phyloP scores from a whole-genome alignment of 345 rosid genomes.

The Linum trigynum region DNA sequence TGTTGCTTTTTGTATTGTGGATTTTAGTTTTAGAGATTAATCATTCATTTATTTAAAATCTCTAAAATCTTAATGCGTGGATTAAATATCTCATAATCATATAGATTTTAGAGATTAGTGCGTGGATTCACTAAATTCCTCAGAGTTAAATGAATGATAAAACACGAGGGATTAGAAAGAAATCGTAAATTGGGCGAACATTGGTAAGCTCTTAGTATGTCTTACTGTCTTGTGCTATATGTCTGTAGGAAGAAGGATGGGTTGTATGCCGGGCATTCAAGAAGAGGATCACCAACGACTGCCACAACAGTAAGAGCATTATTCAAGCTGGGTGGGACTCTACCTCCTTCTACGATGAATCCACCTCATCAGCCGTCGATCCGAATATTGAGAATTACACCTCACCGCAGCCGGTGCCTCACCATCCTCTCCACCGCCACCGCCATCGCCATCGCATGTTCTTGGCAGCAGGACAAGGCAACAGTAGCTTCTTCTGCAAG shows the following conservation, averaged over 20 bases:
- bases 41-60: too few species aligned
- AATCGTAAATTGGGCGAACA: background rate
- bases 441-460: background rate
- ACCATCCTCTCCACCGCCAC: background rate
- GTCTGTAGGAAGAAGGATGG: conserved; percentile 92
- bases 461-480: background rate
- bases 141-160: too few species aligned
- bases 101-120: too few species aligned
- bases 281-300: conserved; percentile 34
- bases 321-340: conserved; percentile 50
- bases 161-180: too few species aligned
- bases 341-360: conserved; percentile 55
- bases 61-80: too few species aligned
- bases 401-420: conserved; percentile 40
- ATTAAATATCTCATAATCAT: too few species aligned
- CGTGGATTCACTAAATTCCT: too few species aligned
- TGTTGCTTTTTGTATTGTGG: too few species aligned
- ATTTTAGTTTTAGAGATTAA: too few species aligned
- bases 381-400: conserved; percentile 32
- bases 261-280: conserved; percentile 96
- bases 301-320: conserved; percentile 25
- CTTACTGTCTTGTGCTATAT: background rate
- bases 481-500: conserved; percentile 45
- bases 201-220: too few species aligned
- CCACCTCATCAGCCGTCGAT: conserved; percentile 40